A percentile compares a stretch with the other conserved stretches of the same genome.
Evolutionary conservation across 805 yeast species (phyloP).

Genomic region (Teunomyces aglyptinius): DNA sequence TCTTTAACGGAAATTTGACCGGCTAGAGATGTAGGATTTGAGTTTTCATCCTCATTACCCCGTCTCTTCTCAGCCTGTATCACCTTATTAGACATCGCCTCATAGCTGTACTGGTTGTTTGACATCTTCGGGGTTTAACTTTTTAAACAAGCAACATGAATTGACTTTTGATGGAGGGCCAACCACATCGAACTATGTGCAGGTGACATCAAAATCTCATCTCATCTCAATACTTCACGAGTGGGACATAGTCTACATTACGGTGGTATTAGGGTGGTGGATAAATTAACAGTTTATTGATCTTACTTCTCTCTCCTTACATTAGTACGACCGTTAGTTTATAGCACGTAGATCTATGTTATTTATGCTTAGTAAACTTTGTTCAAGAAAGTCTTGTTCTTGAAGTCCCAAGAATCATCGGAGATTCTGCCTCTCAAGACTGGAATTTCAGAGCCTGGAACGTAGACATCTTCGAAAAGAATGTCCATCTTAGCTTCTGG

Average conservation of each 20-base stretch:
- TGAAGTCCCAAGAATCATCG: slow-evolving; percentile 89
- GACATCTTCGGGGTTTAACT: slow-evolving; percentile 3
- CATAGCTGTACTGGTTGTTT: slow-evolving; percentile 49
- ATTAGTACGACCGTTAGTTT: not conserved
- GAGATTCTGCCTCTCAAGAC: slow-evolving; percentile 95
- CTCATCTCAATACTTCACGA: not conserved
- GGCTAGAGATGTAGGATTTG: slow-evolving; percentile 68
- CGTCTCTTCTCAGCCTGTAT: slow-evolving; percentile 39
- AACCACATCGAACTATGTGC: not conserved
- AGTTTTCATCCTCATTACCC: slow-evolving; percentile 44
- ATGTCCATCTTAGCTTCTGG: slow-evolving; percentile 95
- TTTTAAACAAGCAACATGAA: not conserved
- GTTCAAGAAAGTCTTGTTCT: slow-evolving; percentile 45
- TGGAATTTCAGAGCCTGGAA: slow-evolving; percentile 89
- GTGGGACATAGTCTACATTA: not conserved
- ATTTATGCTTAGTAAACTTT: slow-evolving; percentile 38
- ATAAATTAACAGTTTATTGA: not conserved
- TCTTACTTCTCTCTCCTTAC: not conserved
- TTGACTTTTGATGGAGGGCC: not conserved
- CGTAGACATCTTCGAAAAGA: slow-evolving; percentile 94
- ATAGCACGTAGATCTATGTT: not conserved
- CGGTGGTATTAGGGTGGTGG: not conserved
- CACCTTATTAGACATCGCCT: slow-evolving; percentile 78
- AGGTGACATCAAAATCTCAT: not conserved
- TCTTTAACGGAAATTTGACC: slow-evolving; percentile 69